These are phyloP conservation scores for Hyphodiscus sp. DNA, from an alignment of 2,329 filamentous ascomycete species.

Conservation along the genomic window DNA sequence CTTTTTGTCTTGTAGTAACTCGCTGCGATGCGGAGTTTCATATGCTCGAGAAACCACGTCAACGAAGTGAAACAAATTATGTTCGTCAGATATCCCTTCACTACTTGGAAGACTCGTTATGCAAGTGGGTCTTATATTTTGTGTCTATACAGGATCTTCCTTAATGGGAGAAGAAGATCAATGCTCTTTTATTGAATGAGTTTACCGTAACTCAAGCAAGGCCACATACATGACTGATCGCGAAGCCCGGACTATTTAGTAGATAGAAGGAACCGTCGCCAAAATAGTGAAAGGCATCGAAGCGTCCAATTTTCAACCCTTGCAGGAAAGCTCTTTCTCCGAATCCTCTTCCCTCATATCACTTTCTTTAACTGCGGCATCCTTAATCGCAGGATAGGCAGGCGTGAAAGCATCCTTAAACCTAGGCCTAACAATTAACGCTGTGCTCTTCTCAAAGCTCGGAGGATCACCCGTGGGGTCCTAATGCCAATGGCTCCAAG, in stretches of 20 bases:
- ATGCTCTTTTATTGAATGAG: conserved; percentile 28
- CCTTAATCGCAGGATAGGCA: conserved; percentile 36
- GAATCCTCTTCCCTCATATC: conserved; percentile 34
- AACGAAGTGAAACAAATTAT: too few relatives aligned
- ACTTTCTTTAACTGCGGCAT: conserved; percentile 34
- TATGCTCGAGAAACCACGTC: too few relatives aligned
- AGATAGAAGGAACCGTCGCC: conserved; percentile 51
- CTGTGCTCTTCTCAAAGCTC: conserved; percentile 36
- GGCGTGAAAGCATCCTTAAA: conserved; percentile 37
- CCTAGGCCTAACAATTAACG: conserved; percentile 41
- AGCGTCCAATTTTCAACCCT: conserved; percentile 38
- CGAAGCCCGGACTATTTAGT: conserved; percentile 36
- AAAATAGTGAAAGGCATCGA: conserved; percentile 46
- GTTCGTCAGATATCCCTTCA: too few relatives aligned
- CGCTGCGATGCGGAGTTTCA: too few relatives aligned
- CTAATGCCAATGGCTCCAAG: conserved; percentile 34
- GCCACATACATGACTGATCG: conserved; percentile 36
- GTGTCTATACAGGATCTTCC: too few relatives aligned
- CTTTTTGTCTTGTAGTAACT: too few relatives aligned
- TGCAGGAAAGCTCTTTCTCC: conserved; percentile 29
- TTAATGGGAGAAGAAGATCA: too few relatives aligned
- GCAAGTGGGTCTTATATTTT: too few relatives aligned
- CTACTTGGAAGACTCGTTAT: too few relatives aligned
- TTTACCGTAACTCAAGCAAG: conserved; percentile 32
- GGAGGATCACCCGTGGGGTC: conserved; percentile 39